These are phyloP conservation scores for Aphanoascus verrucosus DNA, from an alignment of 2,329 filamentous ascomycete genomes.

Conservation along the genomic window DNA sequence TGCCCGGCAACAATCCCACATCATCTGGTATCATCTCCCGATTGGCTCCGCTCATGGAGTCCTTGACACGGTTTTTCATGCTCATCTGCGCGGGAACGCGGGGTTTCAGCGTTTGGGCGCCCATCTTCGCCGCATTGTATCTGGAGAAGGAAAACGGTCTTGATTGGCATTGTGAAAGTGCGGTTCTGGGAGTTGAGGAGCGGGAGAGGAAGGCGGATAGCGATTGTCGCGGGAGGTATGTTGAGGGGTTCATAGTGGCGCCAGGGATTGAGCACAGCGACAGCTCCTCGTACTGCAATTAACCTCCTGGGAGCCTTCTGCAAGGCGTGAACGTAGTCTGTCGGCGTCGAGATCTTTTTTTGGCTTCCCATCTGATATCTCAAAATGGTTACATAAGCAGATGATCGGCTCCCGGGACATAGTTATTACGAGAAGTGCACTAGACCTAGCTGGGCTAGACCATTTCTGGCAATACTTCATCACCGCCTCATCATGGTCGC, in stretches of 20 bases:
- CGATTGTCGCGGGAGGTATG: constrained; percentile 20
- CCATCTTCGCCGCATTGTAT: constrained; percentile 16
- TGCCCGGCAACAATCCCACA: constrained; percentile 38
- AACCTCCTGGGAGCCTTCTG: neutral
- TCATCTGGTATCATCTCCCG: constrained; percentile 32
- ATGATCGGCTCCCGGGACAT: neutral
- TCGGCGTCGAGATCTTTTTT: neutral
- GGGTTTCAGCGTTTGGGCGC: constrained; percentile 20
- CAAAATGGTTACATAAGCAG: constrained; percentile 2
- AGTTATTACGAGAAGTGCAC: neutral
- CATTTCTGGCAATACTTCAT: no score
- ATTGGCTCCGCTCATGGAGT: constrained; percentile 20
- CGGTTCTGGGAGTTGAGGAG: constrained; percentile 10
- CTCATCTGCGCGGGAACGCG: constrained; percentile 30
- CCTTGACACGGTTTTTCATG: constrained; percentile 27
- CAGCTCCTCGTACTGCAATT: neutral
- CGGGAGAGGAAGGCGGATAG: constrained; percentile 18
- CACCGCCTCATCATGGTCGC: no score
- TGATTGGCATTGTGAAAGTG: constrained; percentile 20
- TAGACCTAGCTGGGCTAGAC: neutral
- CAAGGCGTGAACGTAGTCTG: neutral
- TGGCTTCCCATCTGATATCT: constrained; percentile 1
- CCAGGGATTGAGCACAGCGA: neutral
- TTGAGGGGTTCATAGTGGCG: constrained; percentile 26
- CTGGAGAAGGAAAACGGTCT: constrained; percentile 29